These are phyloP conservation scores for Globisporangium rhizosaccharum DNA, from an alignment of 352 stramenopile species.

Conservation along the genomic window DNA sequence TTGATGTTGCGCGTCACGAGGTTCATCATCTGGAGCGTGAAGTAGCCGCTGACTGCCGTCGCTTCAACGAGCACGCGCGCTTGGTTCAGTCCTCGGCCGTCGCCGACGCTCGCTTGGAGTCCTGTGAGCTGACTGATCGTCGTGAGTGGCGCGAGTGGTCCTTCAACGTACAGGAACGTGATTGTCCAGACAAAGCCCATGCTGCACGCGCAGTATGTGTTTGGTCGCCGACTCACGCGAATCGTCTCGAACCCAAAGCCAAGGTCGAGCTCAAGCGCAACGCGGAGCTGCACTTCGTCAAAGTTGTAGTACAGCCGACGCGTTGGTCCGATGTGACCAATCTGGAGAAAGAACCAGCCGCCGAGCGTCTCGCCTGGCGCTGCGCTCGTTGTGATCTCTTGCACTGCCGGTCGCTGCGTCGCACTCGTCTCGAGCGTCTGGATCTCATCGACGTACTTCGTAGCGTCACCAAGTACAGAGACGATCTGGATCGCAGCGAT, in stretches of 20 bases:
- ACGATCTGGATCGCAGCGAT: slow-evolving; percentile 74
- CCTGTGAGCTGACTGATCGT: slow-evolving; percentile 49
- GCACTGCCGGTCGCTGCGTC: slow-evolving; percentile 49
- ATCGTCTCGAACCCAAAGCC: slow-evolving; percentile 57
- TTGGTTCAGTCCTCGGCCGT: slow-evolving; percentile 33
- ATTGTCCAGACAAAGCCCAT: slow-evolving; percentile 74
- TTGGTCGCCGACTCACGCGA: slow-evolving; percentile 42
- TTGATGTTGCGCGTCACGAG: slow-evolving; percentile 63
- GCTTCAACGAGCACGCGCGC: slow-evolving; percentile 54
- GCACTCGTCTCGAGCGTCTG: slow-evolving; percentile 56
- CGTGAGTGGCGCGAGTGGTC: slow-evolving; percentile 41
- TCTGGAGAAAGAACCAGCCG: slow-evolving; percentile 67
- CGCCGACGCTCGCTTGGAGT: slow-evolving; percentile 41
- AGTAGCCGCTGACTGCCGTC: slow-evolving; percentile 55
- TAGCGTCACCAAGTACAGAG: slow-evolving; percentile 38
- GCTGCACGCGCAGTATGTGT: slow-evolving; percentile 67
- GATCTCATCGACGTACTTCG: slow-evolving; percentile 61
- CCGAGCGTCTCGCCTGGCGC: slow-evolving; percentile 57
- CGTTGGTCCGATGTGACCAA: slow-evolving; percentile 47
- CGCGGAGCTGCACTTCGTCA: slow-evolving; percentile 53
- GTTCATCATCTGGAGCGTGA: slow-evolving; percentile 53
- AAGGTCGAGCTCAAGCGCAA: slow-evolving; percentile 75
- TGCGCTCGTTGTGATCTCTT: slow-evolving; percentile 65
- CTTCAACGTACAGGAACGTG: slow-evolving; percentile 69
- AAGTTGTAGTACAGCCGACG: slow-evolving; percentile 63